Evolutionary conservation across 768 basidiomycete genomes (phyloP).

Genomic region (Tremella mesenterica): DNA sequence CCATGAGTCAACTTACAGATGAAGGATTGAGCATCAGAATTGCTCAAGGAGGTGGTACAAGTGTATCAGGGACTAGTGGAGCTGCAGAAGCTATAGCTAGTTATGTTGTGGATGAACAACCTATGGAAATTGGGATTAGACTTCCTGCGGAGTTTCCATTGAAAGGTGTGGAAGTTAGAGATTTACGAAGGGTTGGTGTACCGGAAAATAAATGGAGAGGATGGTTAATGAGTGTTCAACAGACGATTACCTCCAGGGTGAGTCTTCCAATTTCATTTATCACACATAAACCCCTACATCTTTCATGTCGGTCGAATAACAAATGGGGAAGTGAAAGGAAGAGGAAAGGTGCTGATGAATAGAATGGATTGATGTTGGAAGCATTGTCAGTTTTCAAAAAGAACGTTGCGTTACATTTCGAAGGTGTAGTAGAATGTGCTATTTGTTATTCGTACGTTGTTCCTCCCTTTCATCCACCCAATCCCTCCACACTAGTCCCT

Average conservation of each 20-base stretch:
- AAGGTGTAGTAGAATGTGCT: slow-evolving; percentile 90
- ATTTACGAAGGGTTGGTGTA: slow-evolving; percentile 74
- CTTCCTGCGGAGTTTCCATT: slow-evolving; percentile 88
- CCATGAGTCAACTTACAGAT: slow-evolving; percentile 51
- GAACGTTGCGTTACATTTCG: slow-evolving; percentile 86
- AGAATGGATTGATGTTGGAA: slow-evolving; percentile 88
- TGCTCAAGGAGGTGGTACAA: slow-evolving; percentile 48
- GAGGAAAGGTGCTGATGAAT: neutral
- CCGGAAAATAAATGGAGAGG: slow-evolving; percentile 82
- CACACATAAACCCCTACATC: too few relatives aligned
- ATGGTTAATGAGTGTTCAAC: slow-evolving; percentile 87
- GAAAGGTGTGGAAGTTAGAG: slow-evolving; percentile 75
- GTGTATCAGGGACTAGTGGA: slow-evolving; percentile 19
- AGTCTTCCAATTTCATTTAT: too few relatives aligned
- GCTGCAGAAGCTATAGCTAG: slow-evolving; percentile 73
- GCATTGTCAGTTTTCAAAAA: slow-evolving; percentile 83
- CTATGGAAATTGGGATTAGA: slow-evolving; percentile 75
- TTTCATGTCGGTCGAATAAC: too few relatives aligned
- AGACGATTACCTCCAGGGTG: slow-evolving; percentile 79
- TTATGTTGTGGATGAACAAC: slow-evolving; percentile 86
- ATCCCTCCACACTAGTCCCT: neutral
- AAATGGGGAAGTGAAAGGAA: too few relatives aligned
- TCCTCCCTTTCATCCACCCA: too few relatives aligned
- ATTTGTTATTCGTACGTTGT: slow-evolving; percentile 52
- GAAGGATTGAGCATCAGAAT: slow-evolving; percentile 77